These are phyloP conservation scores for Talaromyces sp. DNA, from an alignment of 2,329 filamentous ascomycete species.

Conservation along the genomic window DNA sequence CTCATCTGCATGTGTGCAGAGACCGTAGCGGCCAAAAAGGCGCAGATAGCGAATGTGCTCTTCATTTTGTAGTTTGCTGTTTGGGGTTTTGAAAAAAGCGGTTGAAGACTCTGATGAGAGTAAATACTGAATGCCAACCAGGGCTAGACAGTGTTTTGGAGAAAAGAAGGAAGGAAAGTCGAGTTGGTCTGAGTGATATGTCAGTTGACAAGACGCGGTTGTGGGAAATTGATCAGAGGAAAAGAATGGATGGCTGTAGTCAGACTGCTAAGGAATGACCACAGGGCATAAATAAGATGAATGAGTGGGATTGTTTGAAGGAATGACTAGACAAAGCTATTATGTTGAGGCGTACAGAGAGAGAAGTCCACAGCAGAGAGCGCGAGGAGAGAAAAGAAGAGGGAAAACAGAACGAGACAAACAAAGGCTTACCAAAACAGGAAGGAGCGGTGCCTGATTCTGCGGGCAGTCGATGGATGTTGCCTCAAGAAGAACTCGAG, in stretches of 20 bases:
- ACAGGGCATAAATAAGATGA: neutral
- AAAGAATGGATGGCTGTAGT: neutral
- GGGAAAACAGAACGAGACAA: neutral
- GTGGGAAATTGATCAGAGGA: neutral
- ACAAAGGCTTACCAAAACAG: conserved; percentile 4
- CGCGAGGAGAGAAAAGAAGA: neutral
- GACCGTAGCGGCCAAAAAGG: conserved; percentile 35
- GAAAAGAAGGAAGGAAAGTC: conserved; percentile 5
- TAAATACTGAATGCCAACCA: conserved; percentile 20
- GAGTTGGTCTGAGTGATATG: conserved; percentile 1
- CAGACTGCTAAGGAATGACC: neutral
- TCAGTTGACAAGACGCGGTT: neutral
- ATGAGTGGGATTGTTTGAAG: neutral
- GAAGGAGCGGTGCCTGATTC: conserved; percentile 7
- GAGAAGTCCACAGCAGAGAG: neutral
- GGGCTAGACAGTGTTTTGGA: conserved; percentile 10
- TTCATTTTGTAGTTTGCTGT: conserved; percentile 30
- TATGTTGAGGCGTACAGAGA: neutral
- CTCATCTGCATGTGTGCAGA: conserved; percentile 57
- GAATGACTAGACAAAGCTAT: neutral
- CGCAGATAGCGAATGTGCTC: conserved; percentile 29
- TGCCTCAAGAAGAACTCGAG: neutral
- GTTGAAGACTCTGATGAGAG: conserved; percentile 9
- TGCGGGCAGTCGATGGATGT: neutral
- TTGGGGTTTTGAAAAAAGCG: neutral